Evolutionary conservation across 768 basidiomycete genomes (phyloP), one percentile per base, ranked within the genome.

Genomic region (Pisolithus tinctorius): DNA sequence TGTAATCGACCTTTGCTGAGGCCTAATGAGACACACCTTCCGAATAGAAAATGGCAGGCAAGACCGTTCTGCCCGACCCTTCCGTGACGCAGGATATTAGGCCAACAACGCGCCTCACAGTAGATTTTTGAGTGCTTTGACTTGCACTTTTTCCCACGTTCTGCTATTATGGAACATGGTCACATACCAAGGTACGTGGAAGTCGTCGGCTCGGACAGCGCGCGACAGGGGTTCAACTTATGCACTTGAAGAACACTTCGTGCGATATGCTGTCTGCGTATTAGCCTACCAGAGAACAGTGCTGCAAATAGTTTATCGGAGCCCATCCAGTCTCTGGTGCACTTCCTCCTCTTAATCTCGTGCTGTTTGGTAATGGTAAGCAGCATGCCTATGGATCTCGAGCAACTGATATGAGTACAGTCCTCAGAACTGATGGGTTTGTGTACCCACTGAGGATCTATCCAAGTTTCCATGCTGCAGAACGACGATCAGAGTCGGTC

Each of bases 221-320:
- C 7, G 13, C 9, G 1, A 20, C 20, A 20, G n/a, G 6, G 43
- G 17, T 30, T 2, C 20, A 41, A 27, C 31, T 43, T 6, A 59
- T 61, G 26, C 25, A 69, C 69, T 41, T 56, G 34, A 74, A 51
- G 58, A 75, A 74, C 36, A 72, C 45, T 23, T 66, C 66, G 25
- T 71, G 67, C 1, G 57, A 59, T 26, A 63, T 46, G 20, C 74
- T 71, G 10, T 65, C 66, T 47, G 55, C 60, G 44, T 73, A 64
- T 71, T 4, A 84, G 82, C 62, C 83, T 84, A 36, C 78, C 79
- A 20, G 84, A 86, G 62, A 86, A 86, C n/a, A 86, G 67, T 11
- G 72, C 70, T 6, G 83, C 74, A 54, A 81, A 84, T 52, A 82
- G 61, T 56, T 78, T 79, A 62, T 88, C 87, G 58, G 86, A 87